These are phyloP conservation scores for Colletotrichum navitas DNA, from an alignment of 2,329 filamentous ascomycete species.

Conservation along the genomic window DNA sequence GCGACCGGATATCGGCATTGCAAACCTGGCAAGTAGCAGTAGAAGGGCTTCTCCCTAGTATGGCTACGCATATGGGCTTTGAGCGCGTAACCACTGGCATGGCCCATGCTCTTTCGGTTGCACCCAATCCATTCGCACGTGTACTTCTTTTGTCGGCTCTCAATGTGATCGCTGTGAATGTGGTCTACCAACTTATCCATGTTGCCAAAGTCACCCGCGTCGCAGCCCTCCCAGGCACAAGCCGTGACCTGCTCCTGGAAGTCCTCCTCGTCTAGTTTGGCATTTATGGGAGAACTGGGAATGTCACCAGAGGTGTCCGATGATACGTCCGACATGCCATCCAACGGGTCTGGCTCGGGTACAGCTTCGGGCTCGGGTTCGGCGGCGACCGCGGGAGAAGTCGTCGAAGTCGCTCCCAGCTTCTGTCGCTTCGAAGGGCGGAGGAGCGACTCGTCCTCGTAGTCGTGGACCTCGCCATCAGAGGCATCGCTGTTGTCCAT, in stretches of 20 bases:
- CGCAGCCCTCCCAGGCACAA: slow-evolving; percentile 84
- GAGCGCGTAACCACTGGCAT: slow-evolving; percentile 94
- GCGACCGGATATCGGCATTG: slow-evolving; percentile 1
- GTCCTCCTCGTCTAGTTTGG: slow-evolving; percentile 80
- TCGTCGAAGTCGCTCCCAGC: slow-evolving; percentile 51
- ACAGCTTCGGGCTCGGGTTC: slow-evolving; percentile 41
- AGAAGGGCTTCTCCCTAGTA: slow-evolving; percentile 98
- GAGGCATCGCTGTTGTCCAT: slow-evolving; percentile 41
- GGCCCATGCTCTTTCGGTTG: slow-evolving; percentile 85
- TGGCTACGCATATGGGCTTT: slow-evolving; percentile 98
- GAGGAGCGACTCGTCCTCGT: slow-evolving; percentile 47
- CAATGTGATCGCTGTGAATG: slow-evolving; percentile 94
- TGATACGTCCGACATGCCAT: slow-evolving; percentile 79
- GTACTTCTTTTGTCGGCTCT: slow-evolving; percentile 93
- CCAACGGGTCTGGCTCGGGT: slow-evolving; percentile 65
- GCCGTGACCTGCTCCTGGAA: slow-evolving; percentile 82
- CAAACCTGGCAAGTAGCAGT: slow-evolving; percentile 92
- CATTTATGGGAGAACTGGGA: slow-evolving; percentile 76
- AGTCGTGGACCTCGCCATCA: slow-evolving; percentile 40
- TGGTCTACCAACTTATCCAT: slow-evolving; percentile 87
- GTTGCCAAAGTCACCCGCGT: slow-evolving; percentile 77
- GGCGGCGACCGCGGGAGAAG: slow-evolving; percentile 59
- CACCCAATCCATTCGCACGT: slow-evolving; percentile 98
- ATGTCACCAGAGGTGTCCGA: slow-evolving; percentile 91
- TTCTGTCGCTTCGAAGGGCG: slow-evolving; percentile 54